Evolutionary conservation across 2,329 filamentous ascomycete species (phyloP).

Genomic region (Aspergillus sclerotialis): DNA sequence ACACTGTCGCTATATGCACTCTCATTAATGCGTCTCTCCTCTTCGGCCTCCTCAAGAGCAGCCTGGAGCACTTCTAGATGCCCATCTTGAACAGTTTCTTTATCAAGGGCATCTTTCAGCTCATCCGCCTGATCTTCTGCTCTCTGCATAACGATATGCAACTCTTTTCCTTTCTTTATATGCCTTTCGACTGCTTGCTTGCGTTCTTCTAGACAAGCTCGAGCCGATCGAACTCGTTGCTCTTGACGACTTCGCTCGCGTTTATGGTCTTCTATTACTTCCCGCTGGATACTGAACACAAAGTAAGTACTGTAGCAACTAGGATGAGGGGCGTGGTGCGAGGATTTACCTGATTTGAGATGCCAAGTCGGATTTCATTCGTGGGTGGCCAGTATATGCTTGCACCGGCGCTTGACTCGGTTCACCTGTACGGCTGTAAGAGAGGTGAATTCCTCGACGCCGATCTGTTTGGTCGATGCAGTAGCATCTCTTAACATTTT

Average conservation of each 20-base stretch:
- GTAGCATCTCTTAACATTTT: slow-evolving; percentile 64
- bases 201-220: slow-evolving; percentile 45
- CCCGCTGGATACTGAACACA: slow-evolving; percentile 35
- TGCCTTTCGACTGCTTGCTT: slow-evolving; percentile 46
- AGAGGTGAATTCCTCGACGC: slow-evolving; percentile 55
- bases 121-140: slow-evolving; percentile 58
- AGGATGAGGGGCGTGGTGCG: too few relatives aligned
- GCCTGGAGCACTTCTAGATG: slow-evolving; percentile 53
- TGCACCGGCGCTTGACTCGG: slow-evolving; percentile 47
- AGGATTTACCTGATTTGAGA: slow-evolving; percentile 52
- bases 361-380: slow-evolving; percentile 75
- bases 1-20: slow-evolving; percentile 45
- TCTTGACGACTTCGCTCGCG: slow-evolving; percentile 49
- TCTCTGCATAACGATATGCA: slow-evolving; percentile 52
- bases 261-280: slow-evolving; percentile 47
- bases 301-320: slow-evolving; percentile 3
- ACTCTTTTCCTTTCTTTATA: slow-evolving; percentile 36
- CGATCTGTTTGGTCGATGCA: slow-evolving; percentile 58
- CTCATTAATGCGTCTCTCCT: slow-evolving; percentile 36
- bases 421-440: slow-evolving; percentile 42
- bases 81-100: slow-evolving; percentile 56
- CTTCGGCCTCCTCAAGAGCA: slow-evolving; percentile 52
- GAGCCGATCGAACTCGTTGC: slow-evolving; percentile 41
- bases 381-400: slow-evolving; percentile 48
- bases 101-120: slow-evolving; percentile 59